Evolutionary conservation across 768 basidiomycete species (phyloP).

Genomic region (Tubosaeta brunneosetosa): DNA sequence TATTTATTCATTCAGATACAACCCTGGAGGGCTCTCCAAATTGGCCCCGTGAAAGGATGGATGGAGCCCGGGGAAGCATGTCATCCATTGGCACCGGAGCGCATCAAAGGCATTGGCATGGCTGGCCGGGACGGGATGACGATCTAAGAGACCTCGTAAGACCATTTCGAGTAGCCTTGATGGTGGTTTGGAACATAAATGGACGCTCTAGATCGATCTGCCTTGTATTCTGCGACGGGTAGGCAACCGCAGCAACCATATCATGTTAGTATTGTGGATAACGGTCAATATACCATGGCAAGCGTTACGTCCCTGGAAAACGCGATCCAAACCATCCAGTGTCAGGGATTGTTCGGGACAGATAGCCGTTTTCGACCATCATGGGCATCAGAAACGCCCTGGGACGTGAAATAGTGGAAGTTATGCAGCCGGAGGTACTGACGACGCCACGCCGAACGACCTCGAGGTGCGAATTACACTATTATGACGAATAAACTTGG

Average conservation of each 20-base stretch:
- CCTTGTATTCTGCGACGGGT: constrained; percentile 5
- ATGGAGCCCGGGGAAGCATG: constrained; percentile 13
- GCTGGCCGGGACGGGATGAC: constrained; percentile 2
- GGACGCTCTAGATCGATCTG: constrained; percentile 1
- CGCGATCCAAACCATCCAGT: constrained; percentile 24
- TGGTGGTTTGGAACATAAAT: constrained; percentile 1
- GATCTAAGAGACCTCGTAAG: constrained; percentile 6
- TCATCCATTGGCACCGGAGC: constrained; percentile 14
- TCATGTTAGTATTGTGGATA: neutral
- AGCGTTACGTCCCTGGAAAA: constrained; percentile 6
- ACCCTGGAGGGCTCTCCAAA: constrained; percentile 19
- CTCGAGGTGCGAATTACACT: neutral
- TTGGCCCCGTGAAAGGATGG: constrained; percentile 13
- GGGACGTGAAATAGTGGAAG: neutral
- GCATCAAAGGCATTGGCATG: constrained; percentile 9
- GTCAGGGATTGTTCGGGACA: constrained; percentile 6
- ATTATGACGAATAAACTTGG: neutral
- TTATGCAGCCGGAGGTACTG: neutral
- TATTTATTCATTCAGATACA: constrained; percentile 18
- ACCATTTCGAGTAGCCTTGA: constrained; percentile 4
- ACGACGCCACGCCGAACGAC: neutral
- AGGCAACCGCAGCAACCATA: constrained; percentile 1
- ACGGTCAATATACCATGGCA: constrained; percentile 5
- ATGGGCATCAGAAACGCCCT: neutral
- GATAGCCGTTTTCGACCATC: neutral